A percentile compares a stretch with the other conserved stretches of the same genome.
phyloP scores from a whole-genome alignment of 257 asterid genomes.

The Catharanthus roseus region DNA sequence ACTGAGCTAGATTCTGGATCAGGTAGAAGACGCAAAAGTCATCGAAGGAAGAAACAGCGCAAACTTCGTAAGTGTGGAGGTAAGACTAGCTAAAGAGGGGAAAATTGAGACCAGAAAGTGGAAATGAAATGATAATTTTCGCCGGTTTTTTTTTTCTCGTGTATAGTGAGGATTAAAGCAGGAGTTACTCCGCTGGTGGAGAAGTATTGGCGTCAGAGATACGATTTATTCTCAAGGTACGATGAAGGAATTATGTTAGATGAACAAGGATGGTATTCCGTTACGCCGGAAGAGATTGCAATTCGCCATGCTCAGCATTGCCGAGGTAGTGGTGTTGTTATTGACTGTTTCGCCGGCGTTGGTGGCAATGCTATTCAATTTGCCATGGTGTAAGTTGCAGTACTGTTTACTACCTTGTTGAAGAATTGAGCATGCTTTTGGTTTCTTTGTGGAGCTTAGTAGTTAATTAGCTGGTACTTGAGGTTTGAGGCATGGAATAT shows the following conservation, averaged over 20 bases:
- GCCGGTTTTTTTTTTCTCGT: conserved; percentile 1
- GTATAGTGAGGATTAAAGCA: conserved; percentile 35
- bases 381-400: conserved; percentile 44
- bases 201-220: conserved; percentile 79
- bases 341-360: conserved; percentile 77
- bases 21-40: neutral
- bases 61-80: conserved; percentile 44
- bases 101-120: neutral
- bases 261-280: conserved; percentile 98
- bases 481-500: neutral
- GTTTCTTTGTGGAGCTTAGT: neutral
- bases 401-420: neutral
- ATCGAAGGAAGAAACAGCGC: conserved; percentile 29
- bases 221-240: conserved; percentile 65
- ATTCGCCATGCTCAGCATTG: conserved; percentile 64
- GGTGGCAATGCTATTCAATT: conserved; percentile 92
- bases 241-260: conserved; percentile 71
- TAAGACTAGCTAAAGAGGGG: conserved; percentile 1
- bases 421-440: neutral
- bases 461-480: neutral
- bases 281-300: conserved; percentile 86
- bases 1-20: neutral
- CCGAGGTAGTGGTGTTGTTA: conserved; percentile 52
- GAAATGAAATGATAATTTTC: neutral
- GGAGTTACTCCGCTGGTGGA: conserved; percentile 58